Evolutionary conservation across 345 rosid species (phyloP).

Genomic region (Diplotaxis tenuifolia): DNA sequence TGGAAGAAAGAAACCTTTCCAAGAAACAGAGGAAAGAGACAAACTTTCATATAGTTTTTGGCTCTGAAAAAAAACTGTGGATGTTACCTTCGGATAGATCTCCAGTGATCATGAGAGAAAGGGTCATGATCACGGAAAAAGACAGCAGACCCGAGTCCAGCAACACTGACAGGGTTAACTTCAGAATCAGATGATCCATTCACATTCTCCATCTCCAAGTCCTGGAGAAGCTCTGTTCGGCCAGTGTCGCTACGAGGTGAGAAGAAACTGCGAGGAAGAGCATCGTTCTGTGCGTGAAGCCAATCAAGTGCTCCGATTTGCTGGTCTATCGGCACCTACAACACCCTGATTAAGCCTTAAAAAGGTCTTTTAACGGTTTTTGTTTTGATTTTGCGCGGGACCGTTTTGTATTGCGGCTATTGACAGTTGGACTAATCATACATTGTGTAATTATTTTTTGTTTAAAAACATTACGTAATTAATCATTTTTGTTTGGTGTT

Average conservation of each 20-base stretch:
- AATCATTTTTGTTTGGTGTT: neutral
- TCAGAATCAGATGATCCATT: conserved; percentile 35
- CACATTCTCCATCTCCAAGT: conserved; percentile 30
- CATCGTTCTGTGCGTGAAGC: conserved; percentile 68
- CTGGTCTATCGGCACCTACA: conserved; percentile 60
- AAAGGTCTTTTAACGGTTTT: too few relatives aligned
- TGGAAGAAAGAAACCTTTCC: conserved; percentile 61
- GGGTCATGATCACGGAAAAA: conserved; percentile 63
- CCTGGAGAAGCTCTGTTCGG: conserved; percentile 35
- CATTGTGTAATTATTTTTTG: too few relatives aligned
- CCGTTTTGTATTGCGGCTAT: neutral
- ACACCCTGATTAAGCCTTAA: neutral
- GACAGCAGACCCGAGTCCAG: conserved; percentile 82
- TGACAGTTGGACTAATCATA: too few relatives aligned
- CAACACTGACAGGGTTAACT: conserved; percentile 53
- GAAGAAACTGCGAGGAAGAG: conserved; percentile 73
- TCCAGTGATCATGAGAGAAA: conserved; percentile 77
- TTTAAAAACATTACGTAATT: too few relatives aligned
- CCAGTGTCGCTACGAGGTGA: conserved; percentile 43
- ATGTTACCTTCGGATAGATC: conserved; percentile 64
- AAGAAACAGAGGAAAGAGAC: neutral
- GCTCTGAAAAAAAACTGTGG: neutral
- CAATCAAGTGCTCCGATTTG: conserved; percentile 71
- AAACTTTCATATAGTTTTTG: neutral
- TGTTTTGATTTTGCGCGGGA: conserved; percentile 22